Evolutionary conservation across 768 basidiomycete genomes (phyloP), one percentile per base, ranked within the genome.

Genomic region (Lentinula boryana): DNA sequence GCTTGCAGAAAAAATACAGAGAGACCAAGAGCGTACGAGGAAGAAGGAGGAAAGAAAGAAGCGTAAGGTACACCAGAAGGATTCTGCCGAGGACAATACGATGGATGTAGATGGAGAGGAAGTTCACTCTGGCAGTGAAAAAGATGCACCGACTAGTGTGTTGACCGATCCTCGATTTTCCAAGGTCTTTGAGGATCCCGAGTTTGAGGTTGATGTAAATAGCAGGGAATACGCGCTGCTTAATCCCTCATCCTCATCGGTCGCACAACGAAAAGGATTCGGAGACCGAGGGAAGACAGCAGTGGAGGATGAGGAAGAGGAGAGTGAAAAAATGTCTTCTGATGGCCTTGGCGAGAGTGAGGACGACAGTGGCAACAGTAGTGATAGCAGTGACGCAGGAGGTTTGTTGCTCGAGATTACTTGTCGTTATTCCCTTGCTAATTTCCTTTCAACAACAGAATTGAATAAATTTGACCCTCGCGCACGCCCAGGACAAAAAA

Each of bases 91-190:
- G 16, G 72, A 64, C 38, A 75, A 60, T 35, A 71, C 64, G 49
- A 69, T 57, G 59, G 74, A 73, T 33, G 74, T 70, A 50, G 73
- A 69, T 56, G 73, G 69, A 44, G 74, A 69, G 16, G 67, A 59
- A 21, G 72, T 69, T 1, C 70, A 41, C 21, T 62, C 68, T 32
- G 64, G 53, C 21, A 65, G 41, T 10, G 63, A 60, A 23, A 38
- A 31, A 62, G 58, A 32, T 32, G 67, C 67, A 61, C 76, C 75
- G 58, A 71, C 75, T 44, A 86, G 72, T 57, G 72, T 96, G 62
- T 85, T 95, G 64, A 84, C 76, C 49, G 97, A 99, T 73, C 85
- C 88, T 59, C 89, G 97, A 59, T 99, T 98, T 82, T 79, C 87
- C 60, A 88, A 85, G 49, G 81, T 99, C 41, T 99, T 97, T 73